Evolutionary conservation across 2,329 filamentous ascomycete genomes (phyloP), one percentile per base, ranked within the genome.

Genomic region (Arthroderma sp.): DNA sequence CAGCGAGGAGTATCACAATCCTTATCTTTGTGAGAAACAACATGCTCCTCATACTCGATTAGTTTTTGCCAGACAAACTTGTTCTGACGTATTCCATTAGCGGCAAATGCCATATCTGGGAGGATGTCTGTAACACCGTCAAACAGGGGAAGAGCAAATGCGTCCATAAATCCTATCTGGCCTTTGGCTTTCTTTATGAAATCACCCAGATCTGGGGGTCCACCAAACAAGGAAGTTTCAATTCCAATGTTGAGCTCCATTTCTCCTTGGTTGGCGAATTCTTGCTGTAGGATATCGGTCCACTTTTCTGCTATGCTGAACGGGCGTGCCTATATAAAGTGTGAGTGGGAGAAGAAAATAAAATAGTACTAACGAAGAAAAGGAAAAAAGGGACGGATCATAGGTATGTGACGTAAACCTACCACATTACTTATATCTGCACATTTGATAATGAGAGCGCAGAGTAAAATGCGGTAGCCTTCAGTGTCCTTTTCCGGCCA

Each of bases 391-490:
- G 29, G 44, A 40, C 40, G 11, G 42, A 28, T 22, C n/a, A 36
- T 6, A 7, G 27, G 48, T 29, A 46, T 36, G 28, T 15, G 34
- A 42, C 22, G 10, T 7, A 30, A 32, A 81, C 84, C 63, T 74
- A 89, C 85, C 62, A 96, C 91, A 61, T 98, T 98, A 68, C 89
- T 95, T 58, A 98, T 96, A 63, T 98, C 91, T 34, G 91, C 91
- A 60, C 91, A 96, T 63, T 98, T 98, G 66, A 98, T 95, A 48
- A 98, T 69, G 46, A 98, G 68, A 9, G 87, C 87, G 64, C 91
- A 96, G n/a, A 83, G 71, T 39, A 96, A 66, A 6, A 84, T 79
- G 53, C 82, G 83, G 53, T 87, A 77, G 53, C 88, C 82, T 49
- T 91, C 81, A 7, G 82, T 61, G 53, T 82, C 75, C 52, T 87